phyloP scores from a whole-genome alignment of 1,139 yeast species.

The Blastobotrys serpentis region DNA sequence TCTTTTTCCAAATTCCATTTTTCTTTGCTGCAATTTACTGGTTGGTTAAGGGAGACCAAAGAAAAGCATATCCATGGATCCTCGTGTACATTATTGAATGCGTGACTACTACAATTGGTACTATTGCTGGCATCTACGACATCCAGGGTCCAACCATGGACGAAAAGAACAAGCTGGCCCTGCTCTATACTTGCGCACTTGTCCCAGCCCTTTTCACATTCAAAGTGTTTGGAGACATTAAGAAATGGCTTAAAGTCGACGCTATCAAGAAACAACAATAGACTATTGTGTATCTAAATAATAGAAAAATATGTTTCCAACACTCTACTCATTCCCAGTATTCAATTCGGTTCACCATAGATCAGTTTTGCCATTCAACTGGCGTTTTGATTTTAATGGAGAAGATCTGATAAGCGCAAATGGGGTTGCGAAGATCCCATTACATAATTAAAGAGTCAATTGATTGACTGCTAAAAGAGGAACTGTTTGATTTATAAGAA shows the following conservation, averaged over 20 bases:
- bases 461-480: too few species aligned
- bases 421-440: too few species aligned
- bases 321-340: too few species aligned
- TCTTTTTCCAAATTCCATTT: conserved; percentile 73
- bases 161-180: conserved; percentile 47
- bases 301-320: too few species aligned
- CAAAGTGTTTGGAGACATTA: conserved; percentile 3
- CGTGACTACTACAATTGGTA: conserved; percentile 65
- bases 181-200: conserved; percentile 62
- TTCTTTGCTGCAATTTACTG: conserved; percentile 50
- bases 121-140: conserved; percentile 42
- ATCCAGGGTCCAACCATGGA: conserved; percentile 35
- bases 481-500: too few species aligned
- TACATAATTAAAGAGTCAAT: too few species aligned
- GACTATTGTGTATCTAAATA: too few species aligned
- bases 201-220: conserved; percentile 59
- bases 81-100: conserved; percentile 79
- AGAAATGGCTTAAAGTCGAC: conserved; percentile 6
- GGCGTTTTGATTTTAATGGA: too few species aligned
- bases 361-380: too few species aligned
- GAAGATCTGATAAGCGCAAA: too few species aligned
- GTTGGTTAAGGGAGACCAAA: conserved; percentile 30
- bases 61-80: conserved; percentile 49
- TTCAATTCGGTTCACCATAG: too few species aligned
- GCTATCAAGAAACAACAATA: conserved; percentile 2